Conservation (phyloP, 176 grass and related monocot genomes). For the Puya raimondii region DNA sequence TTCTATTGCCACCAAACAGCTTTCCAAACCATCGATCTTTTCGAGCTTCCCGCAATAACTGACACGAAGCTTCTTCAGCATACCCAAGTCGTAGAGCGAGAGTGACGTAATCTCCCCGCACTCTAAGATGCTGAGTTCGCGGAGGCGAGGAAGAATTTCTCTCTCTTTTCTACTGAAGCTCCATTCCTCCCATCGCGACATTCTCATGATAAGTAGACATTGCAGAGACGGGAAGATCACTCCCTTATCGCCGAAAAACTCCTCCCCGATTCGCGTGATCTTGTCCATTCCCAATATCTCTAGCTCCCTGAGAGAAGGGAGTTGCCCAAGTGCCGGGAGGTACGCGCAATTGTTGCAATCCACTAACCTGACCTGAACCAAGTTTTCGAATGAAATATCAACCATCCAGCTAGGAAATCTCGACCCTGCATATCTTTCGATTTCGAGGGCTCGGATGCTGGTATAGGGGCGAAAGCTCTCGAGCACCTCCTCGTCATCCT, state of each 20-base stretch:
- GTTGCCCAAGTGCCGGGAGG: slow-evolving; percentile 33
- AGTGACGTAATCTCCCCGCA: background rate
- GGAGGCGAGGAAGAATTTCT: background rate
- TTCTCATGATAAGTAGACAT: background rate
- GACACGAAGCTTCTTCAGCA: background rate
- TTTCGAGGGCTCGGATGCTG: slow-evolving; percentile 21
- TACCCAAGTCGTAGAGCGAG: background rate
- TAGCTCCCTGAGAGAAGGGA: slow-evolving; percentile 24
- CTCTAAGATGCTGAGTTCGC: background rate
- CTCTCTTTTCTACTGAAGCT: background rate
- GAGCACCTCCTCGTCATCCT: slow-evolving; percentile 24
- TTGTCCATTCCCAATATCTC: slow-evolving; percentile 13
- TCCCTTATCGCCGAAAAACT: slow-evolving; percentile 2
- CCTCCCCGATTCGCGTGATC: slow-evolving; percentile 8
- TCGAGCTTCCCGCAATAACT: background rate
- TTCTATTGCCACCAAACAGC: background rate
- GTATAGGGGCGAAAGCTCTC: slow-evolving; percentile 34
- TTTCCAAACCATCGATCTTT: background rate
- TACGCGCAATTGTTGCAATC: slow-evolving; percentile 16
- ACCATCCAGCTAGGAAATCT: slow-evolving; percentile 37
- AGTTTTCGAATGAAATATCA: slow-evolving; percentile 25
- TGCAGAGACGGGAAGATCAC: slow-evolving; percentile 4
- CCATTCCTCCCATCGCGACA: background rate
- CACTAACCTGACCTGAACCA: slow-evolving; percentile 21
- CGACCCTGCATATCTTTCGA: slow-evolving; percentile 21